Evolutionary conservation across 2,329 filamentous ascomycete genomes (phyloP), one percentile per base, ranked within the genome.

Genomic region (Arthroderma uncinatum): DNA sequence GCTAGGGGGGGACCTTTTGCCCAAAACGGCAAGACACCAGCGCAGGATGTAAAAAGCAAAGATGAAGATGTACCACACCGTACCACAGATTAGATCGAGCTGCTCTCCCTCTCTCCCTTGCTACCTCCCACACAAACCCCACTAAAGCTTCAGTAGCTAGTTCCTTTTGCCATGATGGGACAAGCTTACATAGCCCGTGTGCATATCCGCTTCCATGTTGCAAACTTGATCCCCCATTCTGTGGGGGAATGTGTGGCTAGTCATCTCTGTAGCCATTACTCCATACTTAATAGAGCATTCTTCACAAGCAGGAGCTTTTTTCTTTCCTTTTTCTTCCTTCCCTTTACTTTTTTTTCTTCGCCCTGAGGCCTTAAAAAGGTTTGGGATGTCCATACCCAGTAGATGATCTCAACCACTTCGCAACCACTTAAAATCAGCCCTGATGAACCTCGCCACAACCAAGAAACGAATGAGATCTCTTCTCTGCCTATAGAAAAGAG

Each of bases 181-280:
- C 40, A 25, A 10, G 40, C 40, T 47, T 47, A 44, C 21, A 44
- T 44, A 28, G 40, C 40, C n/a, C 40, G 40, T 47, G 40, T 25
- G 40, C 19, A 50, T 50, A 14, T 33, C 47, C 6, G 25, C 16
- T 12, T 33, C n/a, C 47, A 50, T 50, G 47, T 25, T 14, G 21
- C 14, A 50, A 50, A 33, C 28, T 33, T 12, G 25, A 19, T 34
- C n/a, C 25, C 47, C 47, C 8, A 14, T 50, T 30, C 6, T 50
- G 25, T 50, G 47, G 47, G 47, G 47, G 21, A 10, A 50, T 7
- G 47, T 50, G 47, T 50, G 47, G 47, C 47, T 50, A 14, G 47
- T 50, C 47, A n/a, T n/a, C n/a, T n/a, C n/a, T n/a, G n/a, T n/a
- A n/a, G n/a, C n/a, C n/a, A n/a, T n/a, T n/a, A n/a, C n/a, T n/a